These are phyloP conservation scores for Oligophagozyma castellii DNA, from an alignment of 1,139 yeast species.

Conservation along the genomic window DNA sequence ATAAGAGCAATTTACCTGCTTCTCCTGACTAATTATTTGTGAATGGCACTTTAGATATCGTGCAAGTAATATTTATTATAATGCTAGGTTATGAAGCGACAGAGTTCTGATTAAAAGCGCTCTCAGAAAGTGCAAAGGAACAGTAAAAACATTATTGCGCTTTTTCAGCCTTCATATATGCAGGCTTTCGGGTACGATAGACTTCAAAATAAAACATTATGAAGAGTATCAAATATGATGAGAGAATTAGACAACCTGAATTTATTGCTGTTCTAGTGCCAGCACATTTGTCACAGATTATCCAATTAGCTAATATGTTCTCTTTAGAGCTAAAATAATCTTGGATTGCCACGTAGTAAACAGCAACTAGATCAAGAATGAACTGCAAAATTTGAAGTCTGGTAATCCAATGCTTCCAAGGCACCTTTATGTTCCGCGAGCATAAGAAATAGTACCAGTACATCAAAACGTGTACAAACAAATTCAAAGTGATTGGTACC, in stretches of 20 bases:
- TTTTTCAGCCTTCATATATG: slow-evolving; percentile 32
- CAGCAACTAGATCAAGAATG: slow-evolving; percentile 57
- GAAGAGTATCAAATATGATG: slow-evolving; percentile 59
- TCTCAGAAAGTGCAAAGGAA: too few relatives aligned
- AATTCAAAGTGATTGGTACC: slow-evolving; percentile 64
- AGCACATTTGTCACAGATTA: slow-evolving; percentile 66
- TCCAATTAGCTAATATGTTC: too few relatives aligned
- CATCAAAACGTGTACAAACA: slow-evolving; percentile 73
- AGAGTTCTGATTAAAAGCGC: too few relatives aligned
- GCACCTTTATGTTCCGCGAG: slow-evolving; percentile 71
- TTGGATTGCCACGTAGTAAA: slow-evolving; percentile 66
- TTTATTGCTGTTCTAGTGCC: slow-evolving; percentile 64
- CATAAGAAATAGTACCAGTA: slow-evolving; percentile 76
- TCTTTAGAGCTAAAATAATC: slow-evolving; percentile 33
- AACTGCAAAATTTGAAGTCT: slow-evolving; percentile 72
- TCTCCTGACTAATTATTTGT: too few relatives aligned
- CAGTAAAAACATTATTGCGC: too few relatives aligned
- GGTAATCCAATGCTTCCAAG: slow-evolving; percentile 92
- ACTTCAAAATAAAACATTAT: slow-evolving; percentile 69
- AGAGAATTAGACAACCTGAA: slow-evolving; percentile 58
- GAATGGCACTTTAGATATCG: too few relatives aligned
- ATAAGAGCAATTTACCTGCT: too few relatives aligned
- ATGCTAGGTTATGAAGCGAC: too few relatives aligned
- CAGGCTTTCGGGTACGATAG: slow-evolving; percentile 47
- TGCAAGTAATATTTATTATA: too few relatives aligned